Evolutionary conservation across 164 flowering plant genomes (phyloP), one percentile per base, ranked within the genome.

Genomic region (Aristolochia contorta): DNA sequence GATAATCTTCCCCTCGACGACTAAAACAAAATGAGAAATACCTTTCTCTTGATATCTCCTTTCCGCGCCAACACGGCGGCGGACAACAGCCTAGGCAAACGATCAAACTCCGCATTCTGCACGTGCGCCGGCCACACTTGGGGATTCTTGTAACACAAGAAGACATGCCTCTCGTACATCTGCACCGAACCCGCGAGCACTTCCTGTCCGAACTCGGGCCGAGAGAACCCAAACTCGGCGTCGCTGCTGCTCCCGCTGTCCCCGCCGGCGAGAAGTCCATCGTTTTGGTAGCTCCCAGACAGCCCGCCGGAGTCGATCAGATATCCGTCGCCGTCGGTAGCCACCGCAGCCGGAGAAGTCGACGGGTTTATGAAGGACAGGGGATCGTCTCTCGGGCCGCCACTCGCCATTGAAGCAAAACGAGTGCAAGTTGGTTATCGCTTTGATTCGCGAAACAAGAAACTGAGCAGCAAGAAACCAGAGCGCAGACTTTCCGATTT

Each of bases 101-200:
- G 95, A 84, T 92, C 98, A 59, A 87, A 89, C 76, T 89, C 96
- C 2, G 96, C 89, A 7, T 95, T 91, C 71, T 84, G 87, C 37
- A 92, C 83, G 21, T 83, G 76, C 0, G 91, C 79, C 0, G 98
- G 98, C 96, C 96, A 92, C 15, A 80, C 90, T 65, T 69, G 69
- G 25, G 96, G 98, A 57, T 84, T 80, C 77, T 89, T 92, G 71
- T 91, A 91, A 69, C 96, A 89, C 16, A 91, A 79, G 61, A 91
- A 91, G 45, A 91, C 86, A 59, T 91, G 98, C 18, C 98, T 82
- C 51, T 84, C 71, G 65, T 89, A 89, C 59, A 71, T 68, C 65
- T 83, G 78, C 1, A 92, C 93, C 20, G 86, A 80, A 3, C 93
- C 98, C 14, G 77, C 82, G 16, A 89, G 82, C 6, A 64, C 71